Conservation (phyloP, 495 filamentous ascomycete species). For the Talaromyces proteolyticus region DNA sequence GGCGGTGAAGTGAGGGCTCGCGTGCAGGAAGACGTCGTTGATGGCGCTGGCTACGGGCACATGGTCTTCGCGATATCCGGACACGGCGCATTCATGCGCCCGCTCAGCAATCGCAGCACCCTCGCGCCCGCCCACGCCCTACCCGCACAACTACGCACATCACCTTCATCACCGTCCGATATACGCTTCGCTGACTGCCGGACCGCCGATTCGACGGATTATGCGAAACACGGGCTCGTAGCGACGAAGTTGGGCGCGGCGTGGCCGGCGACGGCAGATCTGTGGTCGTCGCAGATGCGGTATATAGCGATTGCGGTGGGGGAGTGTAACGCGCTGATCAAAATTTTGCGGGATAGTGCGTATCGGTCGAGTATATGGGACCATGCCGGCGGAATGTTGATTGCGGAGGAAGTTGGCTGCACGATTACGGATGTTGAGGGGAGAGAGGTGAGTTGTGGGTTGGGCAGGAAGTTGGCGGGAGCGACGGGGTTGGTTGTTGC, state of each 20-base stretch:
- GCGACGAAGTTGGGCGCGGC: constrained; percentile 38
- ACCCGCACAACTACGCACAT: constrained; percentile 7
- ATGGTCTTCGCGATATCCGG: constrained; percentile 52
- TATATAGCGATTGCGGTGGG: constrained; percentile 58
- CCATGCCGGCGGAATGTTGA: constrained; percentile 62
- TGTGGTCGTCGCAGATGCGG: constrained; percentile 60
- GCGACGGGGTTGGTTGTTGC: constrained; percentile 41
- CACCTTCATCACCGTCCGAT: constrained; percentile 20
- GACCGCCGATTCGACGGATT: constrained; percentile 32
- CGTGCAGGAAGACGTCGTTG: constrained; percentile 42
- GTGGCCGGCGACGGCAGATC: constrained; percentile 45
- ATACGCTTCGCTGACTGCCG: constrained; percentile 44
- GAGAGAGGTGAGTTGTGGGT: constrained; percentile 28
- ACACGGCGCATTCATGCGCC: constrained; percentile 47
- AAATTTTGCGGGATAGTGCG: constrained; percentile 48
- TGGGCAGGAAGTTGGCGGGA: constrained; percentile 29
- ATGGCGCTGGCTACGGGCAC: constrained; percentile 44
- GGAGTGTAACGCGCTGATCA: constrained; percentile 48
- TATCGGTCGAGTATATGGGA: constrained; percentile 66
- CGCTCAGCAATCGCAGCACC: constrained; percentile 19
- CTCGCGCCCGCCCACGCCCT: constrained; percentile 47
- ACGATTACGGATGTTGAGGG: constrained; percentile 57
- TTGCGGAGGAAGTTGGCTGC: constrained; percentile 61
- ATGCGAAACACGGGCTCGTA: constrained; percentile 38
- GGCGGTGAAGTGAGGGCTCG: constrained; percentile 3